These are phyloP conservation scores for Cubamyces sp. DNA, from an alignment of 768 basidiomycete genomes.

Conservation along the genomic window DNA sequence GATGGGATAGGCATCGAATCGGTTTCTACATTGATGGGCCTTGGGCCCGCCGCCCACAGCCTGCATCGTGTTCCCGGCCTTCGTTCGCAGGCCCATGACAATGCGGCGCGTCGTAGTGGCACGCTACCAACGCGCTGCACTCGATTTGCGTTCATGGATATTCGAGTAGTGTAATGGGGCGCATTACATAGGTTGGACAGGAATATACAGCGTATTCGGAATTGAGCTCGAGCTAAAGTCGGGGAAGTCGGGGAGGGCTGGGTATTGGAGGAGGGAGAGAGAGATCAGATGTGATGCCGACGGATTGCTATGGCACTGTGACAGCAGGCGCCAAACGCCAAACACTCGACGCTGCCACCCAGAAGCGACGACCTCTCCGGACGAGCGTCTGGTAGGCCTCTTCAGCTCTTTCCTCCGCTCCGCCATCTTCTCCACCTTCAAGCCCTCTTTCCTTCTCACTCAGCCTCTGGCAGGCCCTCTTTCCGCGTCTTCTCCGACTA, in stretches of 20 bases:
- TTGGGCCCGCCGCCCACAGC: too few species aligned
- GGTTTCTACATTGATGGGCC: too few species aligned
- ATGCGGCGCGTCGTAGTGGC: too few species aligned
- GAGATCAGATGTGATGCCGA: constrained; percentile 4
- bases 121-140: background rate
- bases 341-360: too few species aligned
- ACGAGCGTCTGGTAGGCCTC: background rate
- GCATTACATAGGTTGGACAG: background rate
- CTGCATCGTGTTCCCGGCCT: too few species aligned
- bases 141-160: background rate
- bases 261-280: background rate
- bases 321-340: too few species aligned
- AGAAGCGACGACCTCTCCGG: background rate
- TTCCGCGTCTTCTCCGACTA: constrained; percentile 22
- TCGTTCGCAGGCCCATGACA: too few species aligned
- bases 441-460: constrained; percentile 25
- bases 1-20: background rate
- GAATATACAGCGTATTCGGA: background rate
- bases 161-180: background rate
- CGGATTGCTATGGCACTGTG: constrained; percentile 25
- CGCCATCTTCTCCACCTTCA: constrained; percentile 13
- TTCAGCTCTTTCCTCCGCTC: constrained; percentile 6
- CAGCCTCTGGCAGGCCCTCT: constrained; percentile 40
- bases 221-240: too few species aligned
- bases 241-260: background rate